Percentiles rank a stretch among this genome's conserved stretches.
phyloP scores from a whole-genome alignment of 257 asterid genomes.

The Solanum corneliomulleri region DNA sequence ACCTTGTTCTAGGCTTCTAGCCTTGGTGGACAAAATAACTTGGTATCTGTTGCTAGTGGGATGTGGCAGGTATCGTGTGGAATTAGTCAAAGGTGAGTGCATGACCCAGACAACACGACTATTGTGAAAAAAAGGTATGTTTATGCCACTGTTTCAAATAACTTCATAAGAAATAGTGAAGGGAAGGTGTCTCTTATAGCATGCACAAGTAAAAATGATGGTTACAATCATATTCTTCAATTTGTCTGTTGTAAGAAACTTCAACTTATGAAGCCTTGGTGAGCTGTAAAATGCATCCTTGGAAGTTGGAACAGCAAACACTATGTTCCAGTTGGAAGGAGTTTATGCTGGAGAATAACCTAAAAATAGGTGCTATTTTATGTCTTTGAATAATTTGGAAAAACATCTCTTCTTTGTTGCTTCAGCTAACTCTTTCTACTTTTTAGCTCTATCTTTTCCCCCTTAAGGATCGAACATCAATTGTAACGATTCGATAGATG shows the following conservation, averaged over 20 bases:
- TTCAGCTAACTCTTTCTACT: neutral
- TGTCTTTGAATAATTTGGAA: neutral
- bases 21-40: neutral
- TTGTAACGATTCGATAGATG: neutral
- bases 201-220: neutral
- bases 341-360: conserved; percentile 7
- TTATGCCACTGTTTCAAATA: neutral
- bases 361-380: neutral
- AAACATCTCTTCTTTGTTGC: neutral
- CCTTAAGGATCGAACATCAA: neutral
- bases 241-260: neutral
- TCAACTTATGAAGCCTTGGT: neutral
- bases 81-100: neutral
- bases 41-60: neutral
- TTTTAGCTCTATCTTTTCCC: neutral
- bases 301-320: too few species aligned
- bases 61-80: neutral
- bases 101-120: neutral
- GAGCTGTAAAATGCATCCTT: neutral
- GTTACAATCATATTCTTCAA: neutral
- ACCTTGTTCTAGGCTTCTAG: neutral
- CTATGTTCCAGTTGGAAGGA: conserved; percentile 1
- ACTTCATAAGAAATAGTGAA: neutral
- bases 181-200: neutral
- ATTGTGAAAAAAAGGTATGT: neutral